Conservation (phyloP, 2,329 filamentous ascomycete species). For the Fusarium armeniacum region DNA sequence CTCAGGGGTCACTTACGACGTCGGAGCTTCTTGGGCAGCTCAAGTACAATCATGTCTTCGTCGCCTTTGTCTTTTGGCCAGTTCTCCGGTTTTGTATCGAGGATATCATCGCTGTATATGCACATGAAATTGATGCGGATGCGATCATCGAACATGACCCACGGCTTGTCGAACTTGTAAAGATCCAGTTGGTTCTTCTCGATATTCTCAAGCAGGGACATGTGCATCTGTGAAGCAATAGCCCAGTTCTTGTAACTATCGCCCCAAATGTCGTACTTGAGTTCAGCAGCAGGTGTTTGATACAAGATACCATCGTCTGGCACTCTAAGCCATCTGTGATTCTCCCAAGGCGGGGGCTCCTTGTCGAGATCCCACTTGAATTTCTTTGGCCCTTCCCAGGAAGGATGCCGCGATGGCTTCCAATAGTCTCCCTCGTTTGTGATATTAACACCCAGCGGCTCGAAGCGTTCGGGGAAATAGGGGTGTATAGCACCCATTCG, state of each 20-base stretch:
- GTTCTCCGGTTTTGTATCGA: slow-evolving; percentile 25
- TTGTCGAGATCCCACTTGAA: slow-evolving; percentile 25
- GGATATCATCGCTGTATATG: slow-evolving; percentile 35
- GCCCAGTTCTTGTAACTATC: slow-evolving; percentile 36
- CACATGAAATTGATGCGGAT: slow-evolving; percentile 45
- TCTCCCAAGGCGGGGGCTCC: neutral
- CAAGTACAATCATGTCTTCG: slow-evolving; percentile 31
- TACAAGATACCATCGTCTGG: slow-evolving; percentile 18
- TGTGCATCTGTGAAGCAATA: slow-evolving; percentile 41
- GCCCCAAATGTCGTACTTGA: slow-evolving; percentile 39
- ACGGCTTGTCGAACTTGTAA: slow-evolving; percentile 36
- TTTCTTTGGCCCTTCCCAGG: slow-evolving; percentile 28
- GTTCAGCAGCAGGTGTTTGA: slow-evolving; percentile 31
- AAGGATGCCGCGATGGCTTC: slow-evolving; percentile 32
- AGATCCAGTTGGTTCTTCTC: slow-evolving; percentile 36
- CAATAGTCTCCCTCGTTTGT: slow-evolving; percentile 27
- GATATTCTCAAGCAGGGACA: slow-evolving; percentile 42
- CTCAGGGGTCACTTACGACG: slow-evolving; percentile 27
- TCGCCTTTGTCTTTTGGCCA: slow-evolving; percentile 13
- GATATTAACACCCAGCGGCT: neutral
- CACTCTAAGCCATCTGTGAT: slow-evolving; percentile 35
- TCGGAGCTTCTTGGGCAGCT: slow-evolving; percentile 30
- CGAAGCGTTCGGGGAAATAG: slow-evolving; percentile 30
- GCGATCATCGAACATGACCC: slow-evolving; percentile 37
- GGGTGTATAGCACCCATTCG: slow-evolving; percentile 41